phyloP scores from a whole-genome alignment of 495 filamentous ascomycete species.

The Penicillium malachiteum region DNA sequence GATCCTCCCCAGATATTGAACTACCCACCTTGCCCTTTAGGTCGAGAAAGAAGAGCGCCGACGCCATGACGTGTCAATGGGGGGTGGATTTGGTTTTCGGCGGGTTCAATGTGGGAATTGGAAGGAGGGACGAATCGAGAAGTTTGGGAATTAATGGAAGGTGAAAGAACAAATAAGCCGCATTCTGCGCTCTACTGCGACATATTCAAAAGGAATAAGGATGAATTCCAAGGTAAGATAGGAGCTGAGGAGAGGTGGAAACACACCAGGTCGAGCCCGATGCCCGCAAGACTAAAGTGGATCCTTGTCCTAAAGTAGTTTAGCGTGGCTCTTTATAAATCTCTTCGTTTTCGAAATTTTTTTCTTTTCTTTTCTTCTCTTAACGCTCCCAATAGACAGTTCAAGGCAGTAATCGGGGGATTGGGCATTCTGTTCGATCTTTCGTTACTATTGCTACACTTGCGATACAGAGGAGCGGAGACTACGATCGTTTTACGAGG shows the following conservation, averaged over 20 bases:
- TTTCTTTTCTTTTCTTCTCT: constrained; percentile 41
- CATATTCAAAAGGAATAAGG: constrained; percentile 5
- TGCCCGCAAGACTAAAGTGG: constrained; percentile 12
- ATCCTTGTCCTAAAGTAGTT: constrained; percentile 22
- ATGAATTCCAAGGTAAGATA: neutral
- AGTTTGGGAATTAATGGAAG: constrained; percentile 1
- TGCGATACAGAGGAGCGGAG: constrained; percentile 86
- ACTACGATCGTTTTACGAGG: constrained; percentile 55
- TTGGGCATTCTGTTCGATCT: constrained; percentile 68
- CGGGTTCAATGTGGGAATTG: constrained; percentile 2
- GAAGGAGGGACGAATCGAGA: constrained; percentile 14
- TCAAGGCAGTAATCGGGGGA: constrained; percentile 66
- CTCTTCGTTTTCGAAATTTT: constrained; percentile 26
- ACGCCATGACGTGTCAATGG: constrained; percentile 71
- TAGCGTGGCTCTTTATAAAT: constrained; percentile 32
- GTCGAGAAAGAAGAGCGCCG: constrained; percentile 97
- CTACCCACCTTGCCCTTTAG: constrained; percentile 93
- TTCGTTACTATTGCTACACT: constrained; percentile 63
- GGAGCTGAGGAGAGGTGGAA: constrained; percentile 8
- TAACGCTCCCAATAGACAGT: constrained; percentile 88
- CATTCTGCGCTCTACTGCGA: constrained; percentile 17
- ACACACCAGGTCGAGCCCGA: constrained; percentile 6
- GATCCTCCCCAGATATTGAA: neutral
- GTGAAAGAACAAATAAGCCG: constrained; percentile 11
- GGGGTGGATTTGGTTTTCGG: constrained; percentile 8